Conservation (phyloP, 2,329 filamentous ascomycete species). For the Cadophora gregata region DNA sequence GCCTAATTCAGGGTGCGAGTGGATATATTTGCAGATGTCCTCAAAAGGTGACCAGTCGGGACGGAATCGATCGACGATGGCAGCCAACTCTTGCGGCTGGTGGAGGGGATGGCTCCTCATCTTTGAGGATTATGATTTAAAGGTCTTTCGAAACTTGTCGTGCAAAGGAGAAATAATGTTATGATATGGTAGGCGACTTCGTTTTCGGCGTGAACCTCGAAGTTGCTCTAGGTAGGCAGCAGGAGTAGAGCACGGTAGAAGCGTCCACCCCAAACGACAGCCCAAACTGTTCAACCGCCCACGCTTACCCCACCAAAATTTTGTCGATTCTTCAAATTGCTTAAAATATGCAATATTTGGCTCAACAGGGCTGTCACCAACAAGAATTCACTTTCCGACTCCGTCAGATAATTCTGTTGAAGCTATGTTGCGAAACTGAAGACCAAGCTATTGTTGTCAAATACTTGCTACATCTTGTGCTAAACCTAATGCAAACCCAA, state of each 20-base stretch:
- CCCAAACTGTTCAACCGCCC: neutral
- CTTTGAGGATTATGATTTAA: neutral
- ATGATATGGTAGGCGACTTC: neutral
- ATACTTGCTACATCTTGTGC: no score
- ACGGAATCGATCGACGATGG: slow-evolving; percentile 15
- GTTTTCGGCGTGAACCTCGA: neutral
- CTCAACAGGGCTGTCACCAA: no score
- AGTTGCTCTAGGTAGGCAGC: neutral
- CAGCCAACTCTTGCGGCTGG: slow-evolving; percentile 2
- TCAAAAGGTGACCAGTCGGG: slow-evolving; percentile 26
- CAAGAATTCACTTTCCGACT: no score
- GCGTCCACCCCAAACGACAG: neutral
- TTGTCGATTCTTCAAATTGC: neutral
- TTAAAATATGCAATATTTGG: neutral
- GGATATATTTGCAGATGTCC: slow-evolving; percentile 36
- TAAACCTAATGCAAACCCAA: no score
- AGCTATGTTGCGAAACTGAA: no score
- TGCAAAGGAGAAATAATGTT: neutral
- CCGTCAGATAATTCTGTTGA: no score
- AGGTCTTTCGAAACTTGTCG: neutral
- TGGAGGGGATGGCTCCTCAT: neutral
- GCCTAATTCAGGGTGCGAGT: slow-evolving; percentile 37
- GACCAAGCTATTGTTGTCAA: no score
- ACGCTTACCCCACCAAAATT: neutral
- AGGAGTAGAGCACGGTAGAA: neutral